Evolutionary conservation across 768 basidiomycete genomes (phyloP).

Genomic region (Mrakia gelida): DNA sequence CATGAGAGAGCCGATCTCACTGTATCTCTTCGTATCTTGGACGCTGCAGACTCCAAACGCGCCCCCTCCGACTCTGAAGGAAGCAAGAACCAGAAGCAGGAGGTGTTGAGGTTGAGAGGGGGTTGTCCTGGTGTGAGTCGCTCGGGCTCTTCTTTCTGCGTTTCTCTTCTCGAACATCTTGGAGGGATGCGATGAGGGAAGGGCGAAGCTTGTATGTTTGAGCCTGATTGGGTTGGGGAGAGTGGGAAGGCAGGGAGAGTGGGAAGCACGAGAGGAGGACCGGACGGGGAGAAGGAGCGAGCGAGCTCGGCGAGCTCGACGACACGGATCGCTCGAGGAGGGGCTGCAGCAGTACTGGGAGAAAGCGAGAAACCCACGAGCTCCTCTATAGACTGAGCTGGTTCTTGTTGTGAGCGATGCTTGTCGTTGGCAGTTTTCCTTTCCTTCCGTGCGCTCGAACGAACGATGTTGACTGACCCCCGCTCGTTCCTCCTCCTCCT

Average conservation of each 20-base stretch:
- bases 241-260: background rate
- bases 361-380: too few relatives aligned
- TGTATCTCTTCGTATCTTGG: too few relatives aligned
- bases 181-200: too few relatives aligned
- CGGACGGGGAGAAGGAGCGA: background rate
- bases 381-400: too few relatives aligned
- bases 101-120: background rate
- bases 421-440: too few relatives aligned
- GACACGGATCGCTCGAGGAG: too few relatives aligned
- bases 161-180: too few relatives aligned
- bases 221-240: background rate
- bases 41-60: too few relatives aligned
- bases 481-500: background rate
- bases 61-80: background rate
- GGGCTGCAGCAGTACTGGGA: too few relatives aligned
- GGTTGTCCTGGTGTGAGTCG: slow-evolving; percentile 10
- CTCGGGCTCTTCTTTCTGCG: background rate
- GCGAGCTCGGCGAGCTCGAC: background rate
- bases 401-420: too few relatives aligned
- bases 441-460: background rate
- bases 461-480: background rate
- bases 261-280: background rate
- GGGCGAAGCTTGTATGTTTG: too few relatives aligned
- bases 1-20: too few relatives aligned
- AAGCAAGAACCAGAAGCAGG: background rate